Percentiles rank a stretch among this genome's conserved stretches.
phyloP scores from a whole-genome alignment of 225 moss, liverwort and hornwort species.

The Marchantia paleacea region DNA sequence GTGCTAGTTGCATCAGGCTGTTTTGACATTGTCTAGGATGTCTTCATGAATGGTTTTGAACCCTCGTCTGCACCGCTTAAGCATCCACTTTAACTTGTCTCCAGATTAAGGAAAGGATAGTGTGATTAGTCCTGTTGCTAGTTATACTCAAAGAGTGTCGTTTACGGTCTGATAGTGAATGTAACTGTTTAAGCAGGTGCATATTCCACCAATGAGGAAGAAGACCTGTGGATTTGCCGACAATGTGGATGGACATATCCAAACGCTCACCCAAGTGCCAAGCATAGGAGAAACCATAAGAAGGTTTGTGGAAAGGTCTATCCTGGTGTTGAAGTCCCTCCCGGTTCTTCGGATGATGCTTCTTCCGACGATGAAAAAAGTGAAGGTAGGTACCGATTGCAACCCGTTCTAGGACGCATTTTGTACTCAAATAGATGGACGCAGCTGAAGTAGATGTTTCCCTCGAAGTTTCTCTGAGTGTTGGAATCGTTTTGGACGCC shows the following conservation, averaged over 20 bases:
- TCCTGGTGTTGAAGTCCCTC: constrained; percentile 7
- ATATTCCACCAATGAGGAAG: constrained; percentile 22
- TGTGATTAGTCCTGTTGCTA: too few species aligned
- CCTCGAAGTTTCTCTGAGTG: too few species aligned
- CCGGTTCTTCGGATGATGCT: constrained; percentile 24
- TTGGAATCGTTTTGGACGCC: too few species aligned
- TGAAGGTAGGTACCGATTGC: constrained; percentile 1
- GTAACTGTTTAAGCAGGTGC: constrained; percentile 11
- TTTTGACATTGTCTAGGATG: too few species aligned
- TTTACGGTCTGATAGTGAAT: background rate
- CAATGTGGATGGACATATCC: constrained; percentile 31
- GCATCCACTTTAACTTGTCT: too few species aligned
- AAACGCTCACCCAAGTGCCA: constrained; percentile 25
- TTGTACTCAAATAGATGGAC: too few species aligned
- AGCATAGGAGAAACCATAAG: constrained; percentile 27
- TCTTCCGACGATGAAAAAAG: constrained; percentile 20
- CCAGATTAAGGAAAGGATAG: too few species aligned
- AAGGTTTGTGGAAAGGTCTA: constrained; percentile 20
- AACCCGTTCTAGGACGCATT: background rate
- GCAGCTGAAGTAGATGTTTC: too few species aligned
- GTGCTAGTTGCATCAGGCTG: too few species aligned
- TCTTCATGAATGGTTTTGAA: too few species aligned
- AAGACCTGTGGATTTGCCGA: constrained; percentile 33
- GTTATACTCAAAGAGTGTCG: background rate
- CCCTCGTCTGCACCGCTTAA: too few species aligned